These are phyloP conservation scores for Phytophthora crassamura DNA, from an alignment of 352 stramenopile species.

Conservation along the genomic window DNA sequence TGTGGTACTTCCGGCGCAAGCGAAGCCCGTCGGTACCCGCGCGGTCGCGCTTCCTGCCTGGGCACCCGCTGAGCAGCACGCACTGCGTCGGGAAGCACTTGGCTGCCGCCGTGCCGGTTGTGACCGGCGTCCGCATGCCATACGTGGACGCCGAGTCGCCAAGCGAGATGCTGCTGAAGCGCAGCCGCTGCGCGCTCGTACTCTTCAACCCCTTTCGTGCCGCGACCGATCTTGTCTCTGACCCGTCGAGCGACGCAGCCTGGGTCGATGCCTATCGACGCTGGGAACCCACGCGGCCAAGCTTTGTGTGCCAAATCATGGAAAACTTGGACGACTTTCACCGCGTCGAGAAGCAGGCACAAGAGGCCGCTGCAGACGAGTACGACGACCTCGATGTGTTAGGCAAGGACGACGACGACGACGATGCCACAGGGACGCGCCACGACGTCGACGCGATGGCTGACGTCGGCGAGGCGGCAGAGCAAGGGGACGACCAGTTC, in stretches of 20 bases:
- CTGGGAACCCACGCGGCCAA: neutral
- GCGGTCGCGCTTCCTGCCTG: too few relatives aligned
- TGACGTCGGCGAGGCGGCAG: too few relatives aligned
- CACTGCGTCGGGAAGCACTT: too few relatives aligned
- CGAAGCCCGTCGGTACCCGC: too few relatives aligned
- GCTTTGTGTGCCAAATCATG: neutral
- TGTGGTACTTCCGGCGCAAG: too few relatives aligned
- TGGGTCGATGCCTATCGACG: neutral
- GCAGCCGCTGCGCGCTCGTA: neutral
- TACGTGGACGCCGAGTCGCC: too few relatives aligned
- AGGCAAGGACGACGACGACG: too few relatives aligned
- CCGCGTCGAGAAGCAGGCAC: neutral
- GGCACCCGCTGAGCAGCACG: too few relatives aligned
- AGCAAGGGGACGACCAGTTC: neutral
- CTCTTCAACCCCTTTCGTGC: neutral
- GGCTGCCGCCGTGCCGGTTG: too few relatives aligned
- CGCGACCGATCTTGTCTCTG: neutral
- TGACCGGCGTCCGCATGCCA: too few relatives aligned
- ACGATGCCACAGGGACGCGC: too few relatives aligned
- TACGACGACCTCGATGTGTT: neutral
- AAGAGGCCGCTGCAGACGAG: neutral
- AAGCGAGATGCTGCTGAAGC: neutral
- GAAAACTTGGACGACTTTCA: conserved; percentile 2
- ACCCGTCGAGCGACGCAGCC: neutral
- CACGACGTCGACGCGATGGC: too few relatives aligned